Evolutionary conservation across 108 stramenopile species (phyloP).

Genomic region (Tribonema minus): DNA sequence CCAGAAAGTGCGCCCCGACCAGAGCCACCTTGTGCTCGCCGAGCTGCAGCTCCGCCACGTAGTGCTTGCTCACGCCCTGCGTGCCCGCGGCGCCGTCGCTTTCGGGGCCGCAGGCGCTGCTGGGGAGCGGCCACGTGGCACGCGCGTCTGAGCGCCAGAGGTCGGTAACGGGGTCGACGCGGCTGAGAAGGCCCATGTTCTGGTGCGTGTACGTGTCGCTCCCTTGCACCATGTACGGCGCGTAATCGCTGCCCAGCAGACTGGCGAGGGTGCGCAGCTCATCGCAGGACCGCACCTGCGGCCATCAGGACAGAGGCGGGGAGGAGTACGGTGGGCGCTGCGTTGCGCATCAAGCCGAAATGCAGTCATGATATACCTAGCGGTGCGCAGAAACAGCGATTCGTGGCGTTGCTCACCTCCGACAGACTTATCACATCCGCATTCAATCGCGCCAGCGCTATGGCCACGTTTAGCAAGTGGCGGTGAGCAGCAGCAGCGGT

Average conservation of each 20-base stretch:
- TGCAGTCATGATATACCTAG: too few species aligned
- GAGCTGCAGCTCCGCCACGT: not conserved
- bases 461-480: not conserved
- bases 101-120: not conserved
- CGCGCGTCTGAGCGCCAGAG: not conserved
- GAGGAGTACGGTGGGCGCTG: too few species aligned
- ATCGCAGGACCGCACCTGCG: not conserved
- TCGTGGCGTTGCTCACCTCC: too few species aligned
- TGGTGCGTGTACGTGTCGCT: not conserved
- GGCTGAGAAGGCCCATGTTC: constrained; percentile 4
- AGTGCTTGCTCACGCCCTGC: not conserved
- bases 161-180: not conserved
- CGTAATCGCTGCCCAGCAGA: not conserved
- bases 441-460: not conserved
- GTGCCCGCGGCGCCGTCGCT: not conserved
- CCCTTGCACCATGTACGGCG: not conserved
- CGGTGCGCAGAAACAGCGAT: too few species aligned
- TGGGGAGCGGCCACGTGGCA: not conserved
- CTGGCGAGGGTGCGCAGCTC: not conserved
- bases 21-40: not conserved
- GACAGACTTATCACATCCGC: not conserved
- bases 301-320: too few species aligned
- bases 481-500: not conserved
- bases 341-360: too few species aligned
- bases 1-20: not conserved